Base-by-base conservation (phyloP, 495 filamentous ascomycete species). In the Physcia stellaris region DNA sequence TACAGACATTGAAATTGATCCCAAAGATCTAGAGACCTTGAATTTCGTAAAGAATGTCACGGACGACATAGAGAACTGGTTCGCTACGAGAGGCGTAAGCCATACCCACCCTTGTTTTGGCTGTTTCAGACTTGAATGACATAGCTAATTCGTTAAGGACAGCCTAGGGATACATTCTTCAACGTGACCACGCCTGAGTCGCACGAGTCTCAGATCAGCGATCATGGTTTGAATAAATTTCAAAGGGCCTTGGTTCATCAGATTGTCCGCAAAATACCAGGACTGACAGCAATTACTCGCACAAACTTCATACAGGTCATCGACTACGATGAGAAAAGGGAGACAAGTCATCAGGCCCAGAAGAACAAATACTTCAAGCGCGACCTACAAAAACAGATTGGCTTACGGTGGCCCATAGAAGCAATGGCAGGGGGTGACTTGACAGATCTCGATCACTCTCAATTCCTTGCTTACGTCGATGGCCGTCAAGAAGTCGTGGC, bases 221-320 rank as follows among this genome's bases (percentile, higher is more conserved):
- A n/a, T n/a, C n/a, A n/a, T n/a, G 51, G 50, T 21, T 31, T 70
- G 33, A 70, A 54, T 35, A 55, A 50, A 10, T 69, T 62, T 35
- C 75, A 87, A 43, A 75, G 75, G 43, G 62, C 71, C 12, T 64
- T 86, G 13, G 64, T 86, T 4, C 73, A 85, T 48, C 77, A 84
- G 42, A 54, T 84, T 4, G 60, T 86, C 24, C 67, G 70, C 9
- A 75, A 80, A 48, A 84, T 73, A 40, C 75, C 81, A 0, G 52
- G 57, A 3, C 56, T 77, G 28, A 60, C 62, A 18, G 61, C 67
- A 1, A 53, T 72, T 22, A 48, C 59, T 22, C 60, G 58, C 26
- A 41, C 52, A 4, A 51, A 52, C n/a, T 74, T 63, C 42, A 58
- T 83, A 19, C 64, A 68, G 36, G 62, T 83, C 42, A 50, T 67